phyloP scores from a whole-genome alignment of 2,329 filamentous ascomycete genomes.

The Pseudocercospora cruenta region DNA sequence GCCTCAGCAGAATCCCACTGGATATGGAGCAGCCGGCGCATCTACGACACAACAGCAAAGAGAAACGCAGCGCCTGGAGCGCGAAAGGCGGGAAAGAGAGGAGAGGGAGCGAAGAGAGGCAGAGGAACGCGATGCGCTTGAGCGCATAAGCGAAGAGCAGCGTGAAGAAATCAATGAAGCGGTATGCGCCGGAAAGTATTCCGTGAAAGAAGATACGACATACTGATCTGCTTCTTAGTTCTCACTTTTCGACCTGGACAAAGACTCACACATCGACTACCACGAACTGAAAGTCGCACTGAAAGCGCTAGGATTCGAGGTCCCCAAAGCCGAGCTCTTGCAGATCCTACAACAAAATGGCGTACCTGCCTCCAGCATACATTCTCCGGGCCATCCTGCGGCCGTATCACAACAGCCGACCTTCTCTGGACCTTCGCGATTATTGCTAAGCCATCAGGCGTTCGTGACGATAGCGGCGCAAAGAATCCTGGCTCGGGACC shows the following conservation, averaged over 20 bases:
- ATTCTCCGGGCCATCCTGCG: constrained; percentile 51
- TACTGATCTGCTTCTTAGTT: constrained; percentile 62
- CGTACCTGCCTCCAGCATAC: constrained; percentile 52
- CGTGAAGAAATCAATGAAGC: constrained; percentile 92
- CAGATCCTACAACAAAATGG: constrained; percentile 80
- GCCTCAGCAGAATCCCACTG: constrained; percentile 35
- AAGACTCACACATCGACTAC: constrained; percentile 92
- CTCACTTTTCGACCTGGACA: constrained; percentile 93
- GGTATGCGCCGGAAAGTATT: constrained; percentile 50
- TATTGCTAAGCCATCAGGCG: constrained; percentile 72
- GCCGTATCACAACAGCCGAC: constrained; percentile 30
- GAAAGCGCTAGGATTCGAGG: constrained; percentile 90
- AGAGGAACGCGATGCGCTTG: constrained; percentile 52
- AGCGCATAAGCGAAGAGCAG: constrained; percentile 79
- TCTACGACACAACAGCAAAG: constrained; percentile 43
- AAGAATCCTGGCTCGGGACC: constrained; percentile 80
- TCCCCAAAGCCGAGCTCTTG: constrained; percentile 84
- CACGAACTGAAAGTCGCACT: constrained; percentile 97
- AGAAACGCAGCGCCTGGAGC: constrained; percentile 47
- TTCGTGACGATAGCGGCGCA: constrained; percentile 77
- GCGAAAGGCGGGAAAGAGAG: constrained; percentile 45
- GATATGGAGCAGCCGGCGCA: constrained; percentile 41
- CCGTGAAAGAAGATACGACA: not conserved
- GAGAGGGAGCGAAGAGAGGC: constrained; percentile 48
- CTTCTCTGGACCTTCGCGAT: constrained; percentile 56